These are phyloP conservation scores for Friedmanniomyces endolithicus DNA, from an alignment of 495 filamentous ascomycete species.

Conservation along the genomic window DNA sequence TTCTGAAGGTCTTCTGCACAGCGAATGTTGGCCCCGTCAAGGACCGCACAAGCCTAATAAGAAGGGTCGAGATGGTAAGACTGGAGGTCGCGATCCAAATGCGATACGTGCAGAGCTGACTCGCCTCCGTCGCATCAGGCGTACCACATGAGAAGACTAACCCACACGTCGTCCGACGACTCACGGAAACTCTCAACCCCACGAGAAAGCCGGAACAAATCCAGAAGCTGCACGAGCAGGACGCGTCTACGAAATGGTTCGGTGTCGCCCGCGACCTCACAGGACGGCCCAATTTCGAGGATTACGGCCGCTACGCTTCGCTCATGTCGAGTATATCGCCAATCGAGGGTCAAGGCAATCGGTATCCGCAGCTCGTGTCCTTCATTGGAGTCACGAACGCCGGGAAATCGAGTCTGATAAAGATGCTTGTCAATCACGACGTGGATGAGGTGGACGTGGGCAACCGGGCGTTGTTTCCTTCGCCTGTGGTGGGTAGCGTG, in stretches of 20 bases:
- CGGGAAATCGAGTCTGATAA: constrained; percentile 48
- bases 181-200: constrained; percentile 14
- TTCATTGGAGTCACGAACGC: constrained; percentile 39
- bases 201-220: constrained; percentile 8
- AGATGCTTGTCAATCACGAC: constrained; percentile 35
- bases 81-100: too few species aligned
- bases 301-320: constrained; percentile 19
- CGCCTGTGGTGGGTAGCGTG: constrained; percentile 31
- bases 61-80: constrained; percentile 12
- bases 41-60: constrained; percentile 17
- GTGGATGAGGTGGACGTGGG: not conserved
- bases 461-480: constrained; percentile 14
- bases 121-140: too few species aligned
- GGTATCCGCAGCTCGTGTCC: constrained; percentile 31
- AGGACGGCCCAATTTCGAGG: constrained; percentile 16
- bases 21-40: constrained; percentile 21
- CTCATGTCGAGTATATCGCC: constrained; percentile 18
- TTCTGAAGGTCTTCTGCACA: not conserved
- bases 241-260: constrained; percentile 22
- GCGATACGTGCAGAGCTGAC: too few species aligned
- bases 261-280: constrained; percentile 16
- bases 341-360: constrained; percentile 3
- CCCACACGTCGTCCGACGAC: constrained; percentile 9
- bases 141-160: constrained; percentile 18
- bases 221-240: constrained; percentile 16